Evolutionary conservation across 2,329 filamentous ascomycete genomes (phyloP).

Genomic region (Penicillium sp.): DNA sequence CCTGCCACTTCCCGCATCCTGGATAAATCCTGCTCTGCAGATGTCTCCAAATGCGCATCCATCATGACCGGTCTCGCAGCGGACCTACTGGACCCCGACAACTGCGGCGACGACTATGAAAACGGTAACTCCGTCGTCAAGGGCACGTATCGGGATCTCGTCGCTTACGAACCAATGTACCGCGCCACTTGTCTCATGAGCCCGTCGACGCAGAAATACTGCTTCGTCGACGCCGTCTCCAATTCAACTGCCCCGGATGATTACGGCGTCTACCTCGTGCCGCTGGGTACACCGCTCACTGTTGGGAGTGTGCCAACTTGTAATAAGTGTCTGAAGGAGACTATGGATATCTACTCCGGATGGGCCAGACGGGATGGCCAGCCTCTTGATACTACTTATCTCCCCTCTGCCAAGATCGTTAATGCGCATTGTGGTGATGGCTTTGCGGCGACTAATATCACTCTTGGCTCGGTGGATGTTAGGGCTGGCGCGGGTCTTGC

Average conservation of each 20-base stretch:
- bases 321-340: slow-evolving; percentile 69
- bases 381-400: slow-evolving; percentile 67
- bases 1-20: slow-evolving; percentile 72
- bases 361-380: slow-evolving; percentile 65
- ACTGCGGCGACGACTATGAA: slow-evolving; percentile 70
- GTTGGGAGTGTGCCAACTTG: slow-evolving; percentile 69
- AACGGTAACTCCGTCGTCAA: slow-evolving; percentile 66
- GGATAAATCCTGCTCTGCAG: slow-evolving; percentile 70
- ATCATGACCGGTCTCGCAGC: slow-evolving; percentile 64
- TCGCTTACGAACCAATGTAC: slow-evolving; percentile 75
- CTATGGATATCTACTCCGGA: slow-evolving; percentile 75
- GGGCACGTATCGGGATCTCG: slow-evolving; percentile 71
- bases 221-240: slow-evolving; percentile 78
- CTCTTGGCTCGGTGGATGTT: slow-evolving; percentile 20
- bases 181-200: slow-evolving; percentile 75
- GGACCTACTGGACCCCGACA: slow-evolving; percentile 58
- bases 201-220: slow-evolving; percentile 63
- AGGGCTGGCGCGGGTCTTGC: slow-evolving; percentile 8
- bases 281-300: slow-evolving; percentile 66
- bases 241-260: slow-evolving; percentile 69
- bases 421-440: slow-evolving; percentile 60
- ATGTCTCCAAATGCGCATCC: slow-evolving; percentile 61
- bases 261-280: slow-evolving; percentile 80
- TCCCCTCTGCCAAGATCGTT: slow-evolving; percentile 67
- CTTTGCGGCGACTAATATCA: slow-evolving; percentile 52